Evolutionary conservation across 2,329 filamentous ascomycete species (phyloP), one percentile per base, ranked within the genome.

Genomic region (Penicillium digitatum): DNA sequence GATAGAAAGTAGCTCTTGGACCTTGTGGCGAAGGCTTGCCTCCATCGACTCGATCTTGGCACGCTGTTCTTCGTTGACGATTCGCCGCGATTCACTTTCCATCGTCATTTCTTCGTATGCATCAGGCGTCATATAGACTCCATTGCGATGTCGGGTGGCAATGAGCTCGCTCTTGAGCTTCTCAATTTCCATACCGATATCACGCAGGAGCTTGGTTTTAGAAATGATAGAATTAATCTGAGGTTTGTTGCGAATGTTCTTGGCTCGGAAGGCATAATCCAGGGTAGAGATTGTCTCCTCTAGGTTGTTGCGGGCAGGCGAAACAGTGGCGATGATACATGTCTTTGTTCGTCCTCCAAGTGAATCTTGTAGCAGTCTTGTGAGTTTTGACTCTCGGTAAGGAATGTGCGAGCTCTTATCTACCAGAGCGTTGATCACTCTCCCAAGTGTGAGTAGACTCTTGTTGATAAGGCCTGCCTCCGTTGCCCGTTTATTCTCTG

Each of bases 401-500:
- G 94, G 95, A 61, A 99, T 97, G 68, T 99, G 94, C 0, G 87
- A 82, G 70, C 86, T 87, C 66, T 87, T 87, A 70, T 99, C 95
- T 24, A 97, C 94, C 12, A 99, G 82, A 0, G 94, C 94, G 70
- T 99, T 99, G 76, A 99, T 99, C 62, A 99, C 94, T 62, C 94
- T 87, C 8, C 94, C 94, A 3, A 99, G 82, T 3, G 94, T 99
- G 56, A 99, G 82, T 63, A 99, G 79, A 71, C 91, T 96, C 79
- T 97, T 97, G 79, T 99, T 99, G 79, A 99, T 99, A 51, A 99
- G 78, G 18, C 95, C 94, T 38, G 94, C 94, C 74, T 99, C 94
- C 3, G 91, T 86, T 6, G 95, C 95, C 52, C 95, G 87, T 78
- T 99, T 99, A 78, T 99, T 97, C 75, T 97, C 94, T 1, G 94